Evolutionary conservation across 306 rosid genomes (phyloP), one percentile per base, ranked within the genome.

Genomic region (Hippophae tibetana): DNA sequence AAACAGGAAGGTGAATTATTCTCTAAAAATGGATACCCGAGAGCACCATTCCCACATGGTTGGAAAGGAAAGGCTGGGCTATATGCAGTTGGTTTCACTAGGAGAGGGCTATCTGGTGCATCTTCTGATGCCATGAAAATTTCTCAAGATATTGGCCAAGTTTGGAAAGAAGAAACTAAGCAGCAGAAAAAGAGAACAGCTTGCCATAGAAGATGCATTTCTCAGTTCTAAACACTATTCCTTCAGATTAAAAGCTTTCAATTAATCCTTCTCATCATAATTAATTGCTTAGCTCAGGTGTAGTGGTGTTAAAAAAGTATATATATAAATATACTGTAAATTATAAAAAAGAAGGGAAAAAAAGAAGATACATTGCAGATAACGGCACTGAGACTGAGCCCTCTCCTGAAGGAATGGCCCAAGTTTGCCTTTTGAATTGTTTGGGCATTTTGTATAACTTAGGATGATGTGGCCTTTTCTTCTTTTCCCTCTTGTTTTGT

Each of bases 81-180:
- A 6, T 92, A 92, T 58, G 95, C 96, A 3, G 99, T 92, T 63
- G 99, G 99, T 57, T 85, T 92, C 66, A 83, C 99, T 52, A 85
- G 73, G 88, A 85, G 88, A 73, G 99, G 99, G 69, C 88, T 92
- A 12, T 80, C 87, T 53, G 99, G 99, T 54, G 80, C 81, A 42
- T 82, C 99, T 13, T 76, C 65, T 43, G 99, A 92, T 65, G 99
- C 99, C 63, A 61, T 73, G 27, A 85, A 66, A 76, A 83, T 88
- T 13, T 87, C 93, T 10, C 78, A 75, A 72, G 99, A 92, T 68
- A 85, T 92, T 71, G 83, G 83, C 11, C 60, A 60, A 7, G 81
- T 80, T 10, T 92, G 99, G 99, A 92, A 74, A 52, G 71, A 69
- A 38, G 95, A 92, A 45, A 83, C 82, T 1, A 83, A 72, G 59